These are phyloP conservation scores for Entomortierella chlamydospora DNA, from an alignment of 192 early-diverging fungal genomes.

Conservation along the genomic window DNA sequence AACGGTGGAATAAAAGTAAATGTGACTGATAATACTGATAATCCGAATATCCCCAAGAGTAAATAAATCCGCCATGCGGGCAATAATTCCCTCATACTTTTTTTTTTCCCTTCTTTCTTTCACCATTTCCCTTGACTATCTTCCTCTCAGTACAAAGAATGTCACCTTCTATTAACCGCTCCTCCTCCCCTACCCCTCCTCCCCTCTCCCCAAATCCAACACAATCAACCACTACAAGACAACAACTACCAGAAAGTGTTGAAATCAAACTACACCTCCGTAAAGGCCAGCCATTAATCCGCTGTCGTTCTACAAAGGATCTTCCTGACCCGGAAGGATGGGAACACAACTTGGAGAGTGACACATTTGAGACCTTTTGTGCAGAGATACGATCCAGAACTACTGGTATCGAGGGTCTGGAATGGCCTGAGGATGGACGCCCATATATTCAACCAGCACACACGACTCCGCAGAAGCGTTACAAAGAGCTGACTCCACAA, in stretches of 20 bases:
- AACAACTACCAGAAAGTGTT: background rate
- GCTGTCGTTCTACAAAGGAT: conserved; percentile 6
- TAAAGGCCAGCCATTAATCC: conserved; percentile 5
- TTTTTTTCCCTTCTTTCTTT: no score
- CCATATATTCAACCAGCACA: conserved; percentile 13
- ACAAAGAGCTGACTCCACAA: background rate
- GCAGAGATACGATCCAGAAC: background rate
- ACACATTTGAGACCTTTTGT: background rate
- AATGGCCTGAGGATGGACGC: background rate
- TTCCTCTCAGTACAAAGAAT: no score
- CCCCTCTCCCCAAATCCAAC: no score
- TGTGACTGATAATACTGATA: no score
- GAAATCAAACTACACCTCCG: conserved; percentile 6
- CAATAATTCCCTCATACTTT: no score
- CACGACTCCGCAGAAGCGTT: background rate
- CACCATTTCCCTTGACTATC: no score
- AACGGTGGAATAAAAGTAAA: no score
- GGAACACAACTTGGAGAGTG: background rate
- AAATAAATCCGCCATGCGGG: no score
- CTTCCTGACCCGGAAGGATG: conserved; percentile 3
- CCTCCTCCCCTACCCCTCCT: no score
- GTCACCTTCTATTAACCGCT: no score
- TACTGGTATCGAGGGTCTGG: background rate
- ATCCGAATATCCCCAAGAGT: no score
- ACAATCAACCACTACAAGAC: no score